phyloP scores from a whole-genome alignment of 169 alveolate species.

The Condylostoma magnum region DNA sequence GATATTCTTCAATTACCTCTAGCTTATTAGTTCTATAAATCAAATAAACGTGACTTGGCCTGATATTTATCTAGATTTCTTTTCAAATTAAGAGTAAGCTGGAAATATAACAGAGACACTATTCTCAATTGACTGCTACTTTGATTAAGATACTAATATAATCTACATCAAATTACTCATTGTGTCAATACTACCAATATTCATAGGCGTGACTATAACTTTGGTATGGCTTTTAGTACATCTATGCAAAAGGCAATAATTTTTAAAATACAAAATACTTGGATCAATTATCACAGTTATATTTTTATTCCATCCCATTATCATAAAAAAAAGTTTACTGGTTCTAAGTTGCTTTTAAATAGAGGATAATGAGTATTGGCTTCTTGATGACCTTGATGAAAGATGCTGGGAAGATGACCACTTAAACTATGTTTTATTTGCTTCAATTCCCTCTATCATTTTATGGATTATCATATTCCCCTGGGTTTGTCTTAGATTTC shows the following conservation, averaged over 20 bases:
- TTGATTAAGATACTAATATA: background rate
- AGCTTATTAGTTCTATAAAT: background rate
- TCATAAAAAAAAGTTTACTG: background rate
- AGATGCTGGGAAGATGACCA: conserved; percentile 20
- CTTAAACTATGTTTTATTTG: background rate
- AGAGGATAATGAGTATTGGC: background rate
- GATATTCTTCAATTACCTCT: conserved; percentile 8
- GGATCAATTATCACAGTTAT: background rate
- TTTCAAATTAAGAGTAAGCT: background rate
- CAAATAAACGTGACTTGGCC: conserved; percentile 16
- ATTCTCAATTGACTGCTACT: conserved; percentile 7
- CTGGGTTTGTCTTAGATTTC: conserved; percentile 10
- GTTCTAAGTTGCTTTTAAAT: conserved; percentile 8
- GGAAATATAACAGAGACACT: background rate
- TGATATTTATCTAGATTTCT: background rate
- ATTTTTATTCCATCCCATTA: conserved; percentile 14
- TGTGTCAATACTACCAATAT: too few relatives aligned
- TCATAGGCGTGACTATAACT: too few relatives aligned
- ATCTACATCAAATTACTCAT: too few relatives aligned
- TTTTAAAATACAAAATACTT: background rate
- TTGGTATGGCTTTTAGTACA: too few relatives aligned
- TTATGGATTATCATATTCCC: conserved; percentile 55
- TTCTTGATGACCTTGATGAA: background rate
- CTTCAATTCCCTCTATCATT: conserved; percentile 34
- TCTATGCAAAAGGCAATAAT: too few relatives aligned